Evolutionary conservation across 805 yeast species (phyloP).

Genomic region (Ogataea paradorogensis): DNA sequence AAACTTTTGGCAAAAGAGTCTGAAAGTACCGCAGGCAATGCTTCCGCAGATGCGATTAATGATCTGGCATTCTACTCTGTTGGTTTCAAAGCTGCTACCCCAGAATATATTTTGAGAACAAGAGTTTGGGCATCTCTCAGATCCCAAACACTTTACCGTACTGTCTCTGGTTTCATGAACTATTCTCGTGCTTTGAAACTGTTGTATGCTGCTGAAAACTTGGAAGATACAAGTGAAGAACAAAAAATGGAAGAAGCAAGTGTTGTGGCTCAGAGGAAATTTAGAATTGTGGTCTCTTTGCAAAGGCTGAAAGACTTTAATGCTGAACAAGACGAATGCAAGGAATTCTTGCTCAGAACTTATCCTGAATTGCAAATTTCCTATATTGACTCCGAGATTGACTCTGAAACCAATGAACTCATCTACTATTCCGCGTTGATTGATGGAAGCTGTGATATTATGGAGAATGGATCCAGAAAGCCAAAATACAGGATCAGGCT

Average conservation of each 20-base stretch:
- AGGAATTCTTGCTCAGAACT: conserved; percentile 57
- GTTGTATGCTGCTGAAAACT: conserved; percentile 53
- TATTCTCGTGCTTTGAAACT: conserved; percentile 70
- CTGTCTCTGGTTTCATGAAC: conserved; percentile 80
- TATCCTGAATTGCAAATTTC: conserved; percentile 67
- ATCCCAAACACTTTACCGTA: conserved; percentile 77
- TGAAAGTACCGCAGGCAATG: conserved; percentile 13
- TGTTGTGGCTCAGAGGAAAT: conserved; percentile 58
- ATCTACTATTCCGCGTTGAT: conserved; percentile 61
- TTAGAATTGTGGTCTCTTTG: conserved; percentile 63
- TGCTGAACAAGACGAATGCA: conserved; percentile 56
- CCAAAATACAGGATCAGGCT: conserved; percentile 64
- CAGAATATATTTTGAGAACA: conserved; percentile 64
- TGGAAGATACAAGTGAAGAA: conserved; percentile 35
- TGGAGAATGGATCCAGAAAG: conserved; percentile 53
- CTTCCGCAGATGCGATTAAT: conserved; percentile 27
- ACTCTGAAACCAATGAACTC: conserved; percentile 41
- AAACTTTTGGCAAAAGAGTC: conserved; percentile 50
- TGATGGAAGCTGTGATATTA: conserved; percentile 65
- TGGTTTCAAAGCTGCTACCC: conserved; percentile 66
- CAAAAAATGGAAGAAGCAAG: conserved; percentile 44
- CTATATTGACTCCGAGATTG: conserved; percentile 53
- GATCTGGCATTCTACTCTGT: conserved; percentile 67
- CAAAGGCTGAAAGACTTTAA: conserved; percentile 55
- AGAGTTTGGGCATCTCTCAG: conserved; percentile 85